Base-by-base conservation (phyloP, 176 grass and related monocot species). In the Bonia amplexicaulis region DNA sequence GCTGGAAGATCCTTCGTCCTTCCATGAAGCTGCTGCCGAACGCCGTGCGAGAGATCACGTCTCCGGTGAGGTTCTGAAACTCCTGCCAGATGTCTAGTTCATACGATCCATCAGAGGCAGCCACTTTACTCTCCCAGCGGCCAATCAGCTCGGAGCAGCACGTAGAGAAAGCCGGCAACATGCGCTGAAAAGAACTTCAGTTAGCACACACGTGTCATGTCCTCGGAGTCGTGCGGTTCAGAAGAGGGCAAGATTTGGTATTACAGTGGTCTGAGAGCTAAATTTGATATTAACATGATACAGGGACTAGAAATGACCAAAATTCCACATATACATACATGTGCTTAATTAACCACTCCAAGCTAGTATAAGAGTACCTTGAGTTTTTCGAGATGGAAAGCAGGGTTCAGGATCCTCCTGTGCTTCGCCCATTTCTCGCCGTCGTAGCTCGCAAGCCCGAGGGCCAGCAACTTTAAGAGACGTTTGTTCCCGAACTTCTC, bases 21-120 rank as follows among this genome's bases (percentile, higher is more conserved):
- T 97, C 87, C 79, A 87, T 71, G 71, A 78, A 94, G 83, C 63
- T 97, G 81, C 94, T 92, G 16, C 92, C 89, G 59, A 97, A 97
- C 26, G 90, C 88, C 23, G 92, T 87, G 25, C 92, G 87, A 6
- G 94, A 97, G 83, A 94, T 97, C 71, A 84, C 92, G 73, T 94
- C 92, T 74, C 90, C 94, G 0, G 89, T 88, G 7, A 97, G 84
- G 39, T 68, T 97, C 78, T 92, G 87, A 42, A 92, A 86, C 76
- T 94, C 91, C 13, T 86, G 78, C 87, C 87, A 90, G 71, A 97
- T 62, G 46, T 94, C 89, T 29, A 90, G 3, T 62, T 97, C 94
- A 47, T 46, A 73, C 5, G 78, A 81, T 37, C 19, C 77, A 51
- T n/a, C 27, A 15, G 25, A 51, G 35, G 11, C 45, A n/a, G 45